These are phyloP conservation scores for Sinapis alba DNA, from an alignment of 441 rosid genomes.

Conservation along the genomic window DNA sequence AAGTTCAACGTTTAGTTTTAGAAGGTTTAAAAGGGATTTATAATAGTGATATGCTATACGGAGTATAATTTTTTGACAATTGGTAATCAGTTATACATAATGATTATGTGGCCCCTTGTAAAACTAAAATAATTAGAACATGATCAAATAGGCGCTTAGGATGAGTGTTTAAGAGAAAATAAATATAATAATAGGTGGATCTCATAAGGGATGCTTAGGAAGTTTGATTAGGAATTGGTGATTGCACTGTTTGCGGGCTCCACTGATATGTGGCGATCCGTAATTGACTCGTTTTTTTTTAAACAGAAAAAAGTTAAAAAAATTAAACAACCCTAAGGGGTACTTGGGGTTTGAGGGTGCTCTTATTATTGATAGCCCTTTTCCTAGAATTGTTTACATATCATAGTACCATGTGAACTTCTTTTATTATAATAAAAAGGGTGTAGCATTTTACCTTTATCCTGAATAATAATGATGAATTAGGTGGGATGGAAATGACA, in stretches of 20 bases:
- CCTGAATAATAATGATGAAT: not conserved
- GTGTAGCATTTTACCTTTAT: not conserved
- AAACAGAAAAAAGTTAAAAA: too few relatives aligned
- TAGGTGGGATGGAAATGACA: constrained; percentile 20
- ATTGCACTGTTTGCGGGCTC: too few relatives aligned
- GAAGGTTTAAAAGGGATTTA: not conserved
- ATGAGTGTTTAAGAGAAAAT: too few relatives aligned
- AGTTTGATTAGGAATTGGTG: too few relatives aligned
- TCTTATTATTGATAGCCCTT: constrained; percentile 2
- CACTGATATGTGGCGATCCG: too few relatives aligned
- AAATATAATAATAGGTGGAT: too few relatives aligned
- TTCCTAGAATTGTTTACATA: not conserved
- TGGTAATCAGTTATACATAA: not conserved
- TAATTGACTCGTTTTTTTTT: too few relatives aligned
- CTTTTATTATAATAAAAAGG: not conserved
- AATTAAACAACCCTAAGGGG: too few relatives aligned
- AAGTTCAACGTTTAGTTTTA: not conserved
- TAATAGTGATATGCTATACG: not conserved
- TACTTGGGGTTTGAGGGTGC: too few relatives aligned
- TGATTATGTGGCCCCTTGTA: not conserved
- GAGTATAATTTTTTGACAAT: not conserved
- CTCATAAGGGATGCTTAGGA: too few relatives aligned
- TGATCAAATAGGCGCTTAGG: too few relatives aligned
- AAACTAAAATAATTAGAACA: not conserved
- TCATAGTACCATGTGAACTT: constrained; percentile 4